A percentile compares a stretch with the other conserved stretches of the same genome.
Conservation (phyloP, 441 rosid species). For the Populus hybrid region DNA sequence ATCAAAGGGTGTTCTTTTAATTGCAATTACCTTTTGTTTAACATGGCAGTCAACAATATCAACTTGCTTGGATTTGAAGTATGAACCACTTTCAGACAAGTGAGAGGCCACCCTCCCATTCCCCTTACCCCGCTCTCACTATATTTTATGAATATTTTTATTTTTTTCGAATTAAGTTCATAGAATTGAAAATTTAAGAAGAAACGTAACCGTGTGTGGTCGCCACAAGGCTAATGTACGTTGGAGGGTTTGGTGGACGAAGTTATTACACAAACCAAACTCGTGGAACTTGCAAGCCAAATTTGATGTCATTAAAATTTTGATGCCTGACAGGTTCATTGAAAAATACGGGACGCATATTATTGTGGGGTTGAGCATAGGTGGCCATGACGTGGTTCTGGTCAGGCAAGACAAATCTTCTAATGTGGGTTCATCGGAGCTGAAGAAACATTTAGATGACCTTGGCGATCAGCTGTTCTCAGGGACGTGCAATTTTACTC, state of each 20-base stretch:
- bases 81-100: neutral
- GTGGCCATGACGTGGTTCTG: constrained; percentile 70
- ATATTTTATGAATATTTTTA: too few relatives aligned
- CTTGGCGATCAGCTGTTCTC: constrained; percentile 81
- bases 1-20: neutral
- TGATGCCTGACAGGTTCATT: constrained; percentile 59
- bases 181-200: neutral
- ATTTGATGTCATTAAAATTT: neutral
- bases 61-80: neutral
- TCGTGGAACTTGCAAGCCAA: too few relatives aligned
- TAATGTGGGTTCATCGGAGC: constrained; percentile 47
- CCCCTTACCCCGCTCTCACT: too few relatives aligned
- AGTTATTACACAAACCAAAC: neutral
- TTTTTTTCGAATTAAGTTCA: neutral
- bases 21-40: neutral
- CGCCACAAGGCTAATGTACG: too few relatives aligned
- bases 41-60: constrained; percentile 11
- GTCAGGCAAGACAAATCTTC: constrained; percentile 73
- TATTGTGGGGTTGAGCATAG: constrained; percentile 69
- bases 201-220: too few relatives aligned
- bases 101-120: too few relatives aligned
- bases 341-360: constrained; percentile 87
- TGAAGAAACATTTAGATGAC: constrained; percentile 58
- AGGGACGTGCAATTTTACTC: constrained; percentile 55
- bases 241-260: neutral